A percentile compares a stretch with the other conserved stretches of the same genome.
Conservation (phyloP, 2,329 filamentous ascomycete species). For the Byssothecium circinans region DNA sequence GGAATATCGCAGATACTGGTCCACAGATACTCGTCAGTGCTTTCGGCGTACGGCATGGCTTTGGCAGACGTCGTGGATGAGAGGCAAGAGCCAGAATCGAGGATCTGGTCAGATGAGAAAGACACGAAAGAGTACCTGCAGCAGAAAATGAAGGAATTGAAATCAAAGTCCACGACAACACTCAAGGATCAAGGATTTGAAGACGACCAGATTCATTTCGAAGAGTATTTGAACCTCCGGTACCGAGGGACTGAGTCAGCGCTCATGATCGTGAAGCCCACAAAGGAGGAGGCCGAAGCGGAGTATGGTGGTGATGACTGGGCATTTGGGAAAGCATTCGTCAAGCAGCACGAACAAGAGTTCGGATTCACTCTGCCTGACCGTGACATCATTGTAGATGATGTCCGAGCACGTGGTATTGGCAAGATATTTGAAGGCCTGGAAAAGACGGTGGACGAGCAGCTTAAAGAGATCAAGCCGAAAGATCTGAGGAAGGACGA, state of each 20-base stretch:
- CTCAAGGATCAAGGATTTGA: constrained; percentile 78
- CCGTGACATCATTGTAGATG: constrained; percentile 85
- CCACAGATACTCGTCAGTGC: constrained; percentile 83
- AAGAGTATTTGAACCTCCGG: constrained; percentile 92
- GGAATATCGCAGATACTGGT: constrained; percentile 84
- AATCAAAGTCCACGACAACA: constrained; percentile 68
- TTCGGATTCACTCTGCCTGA: constrained; percentile 89
- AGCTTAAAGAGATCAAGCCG: constrained; percentile 70
- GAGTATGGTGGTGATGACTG: constrained; percentile 68
- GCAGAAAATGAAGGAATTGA: constrained; percentile 76
- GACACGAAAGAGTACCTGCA: constrained; percentile 65
- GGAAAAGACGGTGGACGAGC: constrained; percentile 81
- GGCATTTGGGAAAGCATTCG: constrained; percentile 82
- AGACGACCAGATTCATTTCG: constrained; percentile 74
- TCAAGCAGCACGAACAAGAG: constrained; percentile 85
- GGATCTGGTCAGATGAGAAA: constrained; percentile 60
- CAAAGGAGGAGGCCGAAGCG: constrained; percentile 60
- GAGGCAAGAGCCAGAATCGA: constrained; percentile 73
- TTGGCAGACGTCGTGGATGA: constrained; percentile 92
- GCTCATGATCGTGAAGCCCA: constrained; percentile 82
- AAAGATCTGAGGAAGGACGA: constrained; percentile 58
- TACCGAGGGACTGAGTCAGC: constrained; percentile 90
- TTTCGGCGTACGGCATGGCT: constrained; percentile 92
- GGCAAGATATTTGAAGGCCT: constrained; percentile 82
- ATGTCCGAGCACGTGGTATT: constrained; percentile 84